Conservation (phyloP, 805 yeast genomes). For the Kazachstania psychrophila region DNA sequence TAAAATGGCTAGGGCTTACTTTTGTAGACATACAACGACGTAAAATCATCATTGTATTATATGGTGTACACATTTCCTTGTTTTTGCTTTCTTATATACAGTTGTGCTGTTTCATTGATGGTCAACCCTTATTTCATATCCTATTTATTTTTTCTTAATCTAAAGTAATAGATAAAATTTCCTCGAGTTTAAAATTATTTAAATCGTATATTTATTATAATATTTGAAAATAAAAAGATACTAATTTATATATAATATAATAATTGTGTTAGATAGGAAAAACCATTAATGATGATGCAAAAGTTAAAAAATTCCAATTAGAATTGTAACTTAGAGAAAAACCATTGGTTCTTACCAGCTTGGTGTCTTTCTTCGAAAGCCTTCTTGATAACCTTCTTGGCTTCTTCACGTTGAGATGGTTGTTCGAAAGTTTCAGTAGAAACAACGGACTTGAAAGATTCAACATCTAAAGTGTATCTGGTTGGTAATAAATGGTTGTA, state of each 20-base stretch:
- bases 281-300: conserved; percentile 2
- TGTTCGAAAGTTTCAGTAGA: conserved; percentile 90
- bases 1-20: neutral
- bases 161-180: too few relatives aligned
- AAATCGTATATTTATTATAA: too few relatives aligned
- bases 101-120: too few relatives aligned
- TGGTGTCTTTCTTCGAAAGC: conserved; percentile 99
- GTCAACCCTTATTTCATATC: neutral
- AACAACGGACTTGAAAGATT: conserved; percentile 83
- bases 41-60: neutral
- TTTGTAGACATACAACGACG: neutral
- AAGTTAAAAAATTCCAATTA: conserved; percentile 32
- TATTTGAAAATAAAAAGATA: conserved; percentile 1
- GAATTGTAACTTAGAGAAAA: conserved; percentile 95
- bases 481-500: conserved; percentile 99
- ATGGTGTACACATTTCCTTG: too few relatives aligned
- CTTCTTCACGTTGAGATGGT: conserved; percentile 98
- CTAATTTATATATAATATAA: conserved; percentile 4
- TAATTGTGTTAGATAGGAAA: conserved; percentile 3
- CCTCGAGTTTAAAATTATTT: too few relatives aligned
- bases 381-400: conserved; percentile 97
- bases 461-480: conserved; percentile 96
- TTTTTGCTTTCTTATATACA: too few relatives aligned
- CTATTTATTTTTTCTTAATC: neutral
- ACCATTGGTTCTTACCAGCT: conserved; percentile 99